phyloP scores from a whole-genome alignment of 2,329 filamentous ascomycete genomes.

The Pseudopyricularia cyperi region DNA sequence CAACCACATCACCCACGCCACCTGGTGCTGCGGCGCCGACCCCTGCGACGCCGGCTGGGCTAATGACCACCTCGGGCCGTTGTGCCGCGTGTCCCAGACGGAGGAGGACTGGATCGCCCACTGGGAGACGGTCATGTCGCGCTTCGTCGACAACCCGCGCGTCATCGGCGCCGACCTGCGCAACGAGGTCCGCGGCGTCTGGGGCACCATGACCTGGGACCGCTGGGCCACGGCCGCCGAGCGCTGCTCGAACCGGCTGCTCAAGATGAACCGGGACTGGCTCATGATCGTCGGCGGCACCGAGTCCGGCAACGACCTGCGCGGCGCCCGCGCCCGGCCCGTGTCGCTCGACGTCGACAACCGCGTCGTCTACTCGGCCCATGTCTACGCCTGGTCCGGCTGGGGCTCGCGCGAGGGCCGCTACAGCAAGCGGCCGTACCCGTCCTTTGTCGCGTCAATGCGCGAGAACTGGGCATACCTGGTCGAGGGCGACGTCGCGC shows the following conservation, averaged over 20 bases:
- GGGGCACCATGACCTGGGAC: slow-evolving; percentile 56
- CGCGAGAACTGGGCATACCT: slow-evolving; percentile 54
- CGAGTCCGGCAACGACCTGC: slow-evolving; percentile 53
- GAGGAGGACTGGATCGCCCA: slow-evolving; percentile 54
- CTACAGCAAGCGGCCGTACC: slow-evolving; percentile 47
- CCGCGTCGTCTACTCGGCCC: slow-evolving; percentile 52
- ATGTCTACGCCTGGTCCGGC: slow-evolving; percentile 58
- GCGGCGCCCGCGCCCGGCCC: slow-evolving; percentile 39
- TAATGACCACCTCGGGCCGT: slow-evolving; percentile 46
- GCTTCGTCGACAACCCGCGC: slow-evolving; percentile 41
- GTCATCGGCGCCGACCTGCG: slow-evolving; percentile 55
- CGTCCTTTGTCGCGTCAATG: slow-evolving; percentile 51
- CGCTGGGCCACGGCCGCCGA: slow-evolving; percentile 53
- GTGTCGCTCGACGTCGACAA: slow-evolving; percentile 41
- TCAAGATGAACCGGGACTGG: slow-evolving; percentile 48
- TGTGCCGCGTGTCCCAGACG: slow-evolving; percentile 49
- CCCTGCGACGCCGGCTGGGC: slow-evolving; percentile 55
- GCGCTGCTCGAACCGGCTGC: slow-evolving; percentile 45
- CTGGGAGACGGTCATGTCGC: slow-evolving; percentile 52
- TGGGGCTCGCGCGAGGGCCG: slow-evolving; percentile 50
- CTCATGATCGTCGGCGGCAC: slow-evolving; percentile 56
- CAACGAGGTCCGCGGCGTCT: slow-evolving; percentile 56
- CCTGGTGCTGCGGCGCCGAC: slow-evolving; percentile 57
- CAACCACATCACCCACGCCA: slow-evolving; percentile 57
- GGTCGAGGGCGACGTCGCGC: slow-evolving; percentile 38